Base-by-base conservation (phyloP, 768 basidiomycete genomes). In the Mycena vulgaris region DNA sequence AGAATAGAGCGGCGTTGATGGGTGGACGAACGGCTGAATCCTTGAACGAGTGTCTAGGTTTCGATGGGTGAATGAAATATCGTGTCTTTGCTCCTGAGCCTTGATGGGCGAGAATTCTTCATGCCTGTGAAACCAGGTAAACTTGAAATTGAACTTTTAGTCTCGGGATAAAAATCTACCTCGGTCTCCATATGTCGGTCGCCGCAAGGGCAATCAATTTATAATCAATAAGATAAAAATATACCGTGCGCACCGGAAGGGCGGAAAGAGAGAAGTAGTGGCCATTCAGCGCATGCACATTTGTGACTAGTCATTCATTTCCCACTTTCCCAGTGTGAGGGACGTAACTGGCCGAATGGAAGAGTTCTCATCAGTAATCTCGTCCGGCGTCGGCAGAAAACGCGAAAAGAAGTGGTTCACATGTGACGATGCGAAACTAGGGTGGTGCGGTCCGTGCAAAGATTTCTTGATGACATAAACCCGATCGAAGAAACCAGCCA, bases 101-200 rank as follows among this genome's bases (percentile, higher is more conserved):
- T 62, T 62, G n/a, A 62, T 9, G 17, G 35, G 48, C 33, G 47
- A 62, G 33, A 62, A 62, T 62, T 62, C 3, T 40, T 51, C 25
- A 37, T 35, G 48, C 33, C 48, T 35, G 25, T 51, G 47, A 49
- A 61, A 61, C 59, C 27, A 61, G 27, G 28, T 35, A 61, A 61
- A 13, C 47, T 62, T 60, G 60, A 62, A 62, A 62, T 51, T 48
- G 42, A 47, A 60, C 42, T 60, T 48, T 62, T 35, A 49, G 45
- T 49, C 48, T 37, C 31, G 60, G 47, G 49, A 49, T 35, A 48
- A 37, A 13, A 48, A 25, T 48, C 60, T 60, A 33, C 42, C 40
- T 60, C 59, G 47, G 59, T 61, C 45, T 21, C 59, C 59, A 49
- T 10, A 61, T 61, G 31, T 37, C 8, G 25, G 25, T 35, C 49